Conservation (phyloP, 2,329 filamentous ascomycete genomes). For the Davidsoniella virescens region DNA sequence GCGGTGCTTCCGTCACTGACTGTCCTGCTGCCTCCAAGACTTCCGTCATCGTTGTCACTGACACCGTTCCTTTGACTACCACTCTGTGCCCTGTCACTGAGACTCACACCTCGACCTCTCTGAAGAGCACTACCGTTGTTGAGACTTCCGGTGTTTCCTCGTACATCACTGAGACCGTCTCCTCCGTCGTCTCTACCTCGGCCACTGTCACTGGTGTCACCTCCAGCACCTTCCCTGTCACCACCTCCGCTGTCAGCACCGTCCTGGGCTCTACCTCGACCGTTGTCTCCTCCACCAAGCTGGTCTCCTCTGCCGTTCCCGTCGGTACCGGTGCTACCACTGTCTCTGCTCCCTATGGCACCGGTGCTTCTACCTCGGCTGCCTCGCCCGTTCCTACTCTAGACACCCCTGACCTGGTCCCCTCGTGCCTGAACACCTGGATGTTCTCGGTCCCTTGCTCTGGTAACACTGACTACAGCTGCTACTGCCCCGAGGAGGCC, state of each 20-base stretch:
- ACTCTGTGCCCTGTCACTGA: slow-evolving; percentile 46
- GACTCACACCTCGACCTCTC: slow-evolving; percentile 27
- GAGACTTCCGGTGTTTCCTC: slow-evolving; percentile 11
- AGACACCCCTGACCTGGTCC: slow-evolving; percentile 55
- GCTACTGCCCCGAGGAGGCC: slow-evolving; percentile 69
- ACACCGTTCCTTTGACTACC: slow-evolving; percentile 40
- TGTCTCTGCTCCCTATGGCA: slow-evolving; percentile 14
- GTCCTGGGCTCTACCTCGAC: slow-evolving; percentile 29
- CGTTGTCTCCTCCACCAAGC: slow-evolving; percentile 30
- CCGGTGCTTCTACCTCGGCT: slow-evolving; percentile 13
- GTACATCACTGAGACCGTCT: slow-evolving; percentile 13
- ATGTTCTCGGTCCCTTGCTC: slow-evolving; percentile 56
- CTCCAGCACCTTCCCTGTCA: slow-evolving; percentile 33
- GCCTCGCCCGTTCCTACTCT: slow-evolving; percentile 22
- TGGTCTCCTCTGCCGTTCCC: slow-evolving; percentile 32
- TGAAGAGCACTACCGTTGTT: slow-evolving; percentile 17
- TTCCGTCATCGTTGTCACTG: slow-evolving; percentile 32
- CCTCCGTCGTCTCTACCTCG: slow-evolving; percentile 13
- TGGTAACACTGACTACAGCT: slow-evolving; percentile 66
- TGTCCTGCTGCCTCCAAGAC: slow-evolving; percentile 30
- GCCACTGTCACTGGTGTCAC: slow-evolving; percentile 22
- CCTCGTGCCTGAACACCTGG: slow-evolving; percentile 87
- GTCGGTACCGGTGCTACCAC: slow-evolving; percentile 36
- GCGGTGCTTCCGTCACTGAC: slow-evolving; percentile 28
- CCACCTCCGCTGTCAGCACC: slow-evolving; percentile 32